Base-by-base conservation (phyloP, 23 red algal genomes). In the Pyropia yezoensis region DNA sequence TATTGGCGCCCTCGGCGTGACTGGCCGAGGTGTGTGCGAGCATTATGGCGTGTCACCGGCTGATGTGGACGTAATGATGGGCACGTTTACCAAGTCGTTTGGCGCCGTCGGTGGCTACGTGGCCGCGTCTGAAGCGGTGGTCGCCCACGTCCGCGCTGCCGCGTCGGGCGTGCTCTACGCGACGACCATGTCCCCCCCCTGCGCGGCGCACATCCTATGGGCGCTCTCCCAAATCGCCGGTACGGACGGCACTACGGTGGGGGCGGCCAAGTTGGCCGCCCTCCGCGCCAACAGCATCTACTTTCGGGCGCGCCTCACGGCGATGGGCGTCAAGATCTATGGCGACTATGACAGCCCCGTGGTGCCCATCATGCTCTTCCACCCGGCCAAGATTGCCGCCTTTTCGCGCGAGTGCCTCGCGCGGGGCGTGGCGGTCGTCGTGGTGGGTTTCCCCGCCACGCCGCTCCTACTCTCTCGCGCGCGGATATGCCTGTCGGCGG, bases 21-120 rank as follows among this genome's bases (percentile, higher is more conserved):
- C 75, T 0, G 94, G 94, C 30, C 80, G 94, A 27, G 94, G 94
- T 22, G 85, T 98, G 18, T 63, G 72, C 21, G 94, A 98, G 66
- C 85, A 90, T 72, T 69, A 72, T 55, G 88, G 83, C 27, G 80
- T 98, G 18, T 51, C 79, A 45, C 59, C 78, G 4, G 33, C 53
- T 18, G 94, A 98, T 57, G 83, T 98, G 27, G 94, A 98, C 60
- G 79, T 98, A 25, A 78, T 98, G 79, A 98, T 98, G 94, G 94
- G 94, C 33, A 98, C 94, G 14, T 98, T 98, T 63, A 98, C 94
- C 7, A 98, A 98, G 61, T 85, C 77, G 24, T 98, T 98, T 49
- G 94, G 94, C 49, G 78, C 94, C 19, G 94, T 98, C 14, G 94
- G 94, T 52, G 94, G 94, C 18, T 98, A 98, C 79, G 76, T 98